These are phyloP conservation scores for Termitomyces sp. DNA, from an alignment of 768 basidiomycete species.

Conservation along the genomic window DNA sequence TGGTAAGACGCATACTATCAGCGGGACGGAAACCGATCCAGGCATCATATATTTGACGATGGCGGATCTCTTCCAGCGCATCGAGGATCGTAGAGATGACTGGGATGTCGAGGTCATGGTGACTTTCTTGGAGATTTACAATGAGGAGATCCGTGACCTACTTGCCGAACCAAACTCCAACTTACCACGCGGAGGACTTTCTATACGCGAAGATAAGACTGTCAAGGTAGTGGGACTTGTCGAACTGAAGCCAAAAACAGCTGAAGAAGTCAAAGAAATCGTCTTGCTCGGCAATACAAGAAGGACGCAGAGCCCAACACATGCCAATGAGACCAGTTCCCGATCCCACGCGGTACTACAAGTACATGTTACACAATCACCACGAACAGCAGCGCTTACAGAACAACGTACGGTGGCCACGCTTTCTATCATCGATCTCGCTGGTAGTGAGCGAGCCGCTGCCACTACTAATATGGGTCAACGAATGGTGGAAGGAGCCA, in stretches of 20 bases:
- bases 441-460: conserved; percentile 94
- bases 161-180: conserved; percentile 67
- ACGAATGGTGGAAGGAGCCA: conserved; percentile 97
- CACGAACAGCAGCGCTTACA: conserved; percentile 78
- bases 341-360: conserved; percentile 97
- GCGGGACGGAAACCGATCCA: conserved; percentile 80
- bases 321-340: conserved; percentile 94
- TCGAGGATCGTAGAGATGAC: conserved; percentile 82
- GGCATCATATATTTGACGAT: conserved; percentile 96
- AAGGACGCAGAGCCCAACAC: conserved; percentile 89
- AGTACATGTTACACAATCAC: conserved; percentile 86
- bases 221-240: conserved; percentile 87
- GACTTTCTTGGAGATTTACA: conserved; percentile 98
- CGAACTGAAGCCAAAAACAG: conserved; percentile 73
- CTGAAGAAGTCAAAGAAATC: conserved; percentile 92
- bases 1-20: conserved; percentile 99
- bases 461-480: conserved; percentile 97
- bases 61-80: conserved; percentile 92
- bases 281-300: conserved; percentile 85
- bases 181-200: conserved; percentile 74
- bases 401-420: conserved; percentile 84
- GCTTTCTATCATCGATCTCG: conserved; percentile 95
- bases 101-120: conserved; percentile 85
- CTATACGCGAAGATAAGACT: conserved; percentile 90
- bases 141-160: conserved; percentile 96